Conservation (phyloP, 2,329 filamentous ascomycete genomes). For the Neocatenulostroma microsporum region DNA sequence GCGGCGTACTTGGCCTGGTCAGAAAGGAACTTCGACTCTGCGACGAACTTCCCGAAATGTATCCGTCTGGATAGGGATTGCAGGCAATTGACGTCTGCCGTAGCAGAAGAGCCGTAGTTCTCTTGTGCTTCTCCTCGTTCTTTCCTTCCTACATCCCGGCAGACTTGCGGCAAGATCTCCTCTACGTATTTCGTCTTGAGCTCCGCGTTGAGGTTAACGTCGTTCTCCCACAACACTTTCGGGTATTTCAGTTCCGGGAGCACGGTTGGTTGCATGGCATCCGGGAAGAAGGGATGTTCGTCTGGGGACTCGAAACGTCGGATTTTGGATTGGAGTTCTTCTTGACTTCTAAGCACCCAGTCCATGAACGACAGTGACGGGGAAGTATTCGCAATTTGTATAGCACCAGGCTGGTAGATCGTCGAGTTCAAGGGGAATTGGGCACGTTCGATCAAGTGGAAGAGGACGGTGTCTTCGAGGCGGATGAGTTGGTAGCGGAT, state of each 20-base stretch:
- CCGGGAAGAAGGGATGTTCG: constrained; percentile 94
- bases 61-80: constrained; percentile 86
- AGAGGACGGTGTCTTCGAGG: constrained; percentile 94
- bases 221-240: constrained; percentile 74
- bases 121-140: constrained; percentile 65
- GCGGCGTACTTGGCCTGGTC: constrained; percentile 72
- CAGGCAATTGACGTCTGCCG: constrained; percentile 80
- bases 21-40: constrained; percentile 85
- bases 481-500: constrained; percentile 78
- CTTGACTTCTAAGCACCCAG: constrained; percentile 86
- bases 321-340: constrained; percentile 83
- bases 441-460: constrained; percentile 93
- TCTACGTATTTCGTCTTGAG: constrained; percentile 81
- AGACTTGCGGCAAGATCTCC: constrained; percentile 75
- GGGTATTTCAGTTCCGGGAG: constrained; percentile 86
- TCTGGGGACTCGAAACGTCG: constrained; percentile 93
- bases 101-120: constrained; percentile 90
- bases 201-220: constrained; percentile 81
- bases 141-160: constrained; percentile 42
- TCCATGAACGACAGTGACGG: constrained; percentile 80
- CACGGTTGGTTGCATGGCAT: constrained; percentile 68
- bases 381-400: constrained; percentile 55
- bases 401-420: constrained; percentile 75
- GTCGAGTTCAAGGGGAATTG: constrained; percentile 88
- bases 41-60: constrained; percentile 98